Conservation (phyloP, 805 yeast genomes). For the Pachysolen tannophilus region DNA sequence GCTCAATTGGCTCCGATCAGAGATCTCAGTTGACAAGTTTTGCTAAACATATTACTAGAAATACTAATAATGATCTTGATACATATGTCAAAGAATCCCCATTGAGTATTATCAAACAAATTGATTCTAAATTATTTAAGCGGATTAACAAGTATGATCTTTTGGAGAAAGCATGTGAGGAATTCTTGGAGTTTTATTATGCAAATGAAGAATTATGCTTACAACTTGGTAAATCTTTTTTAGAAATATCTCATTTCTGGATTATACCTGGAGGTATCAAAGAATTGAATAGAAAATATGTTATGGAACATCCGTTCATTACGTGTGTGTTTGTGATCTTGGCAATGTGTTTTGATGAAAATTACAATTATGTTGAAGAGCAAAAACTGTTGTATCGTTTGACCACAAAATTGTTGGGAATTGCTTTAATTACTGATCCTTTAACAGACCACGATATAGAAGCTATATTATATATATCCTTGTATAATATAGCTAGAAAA, state of each 20-base stretch:
- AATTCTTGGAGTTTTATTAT: conserved; percentile 38
- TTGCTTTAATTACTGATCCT: conserved; percentile 41
- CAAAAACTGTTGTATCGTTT: conserved; percentile 38
- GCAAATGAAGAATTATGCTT: conserved; percentile 35
- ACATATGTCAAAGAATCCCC: conserved; percentile 17
- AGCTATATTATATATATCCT: conserved; percentile 45
- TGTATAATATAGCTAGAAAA: conserved; percentile 47
- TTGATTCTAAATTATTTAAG: conserved; percentile 20
- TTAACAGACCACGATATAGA: conserved; percentile 54
- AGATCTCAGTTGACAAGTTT: too few relatives aligned
- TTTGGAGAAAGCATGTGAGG: conserved; percentile 27
- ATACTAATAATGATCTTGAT: conserved; percentile 7
- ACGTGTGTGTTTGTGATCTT: conserved; percentile 44
- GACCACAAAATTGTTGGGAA: conserved; percentile 41
- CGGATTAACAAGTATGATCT: conserved; percentile 20
- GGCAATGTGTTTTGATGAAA: conserved; percentile 50
- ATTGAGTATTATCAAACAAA: conserved; percentile 20
- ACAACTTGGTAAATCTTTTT: conserved; percentile 36
- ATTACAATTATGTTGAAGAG: conserved; percentile 37
- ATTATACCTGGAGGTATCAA: conserved; percentile 55
- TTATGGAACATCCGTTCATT: conserved; percentile 42
- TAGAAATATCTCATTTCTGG: conserved; percentile 51
- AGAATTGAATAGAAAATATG: conserved; percentile 36
- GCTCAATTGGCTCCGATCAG: background rate
- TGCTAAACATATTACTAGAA: conserved; percentile 2